phyloP scores from a whole-genome alignment of 257 asterid genomes.

The Leptodermis oblonga region DNA sequence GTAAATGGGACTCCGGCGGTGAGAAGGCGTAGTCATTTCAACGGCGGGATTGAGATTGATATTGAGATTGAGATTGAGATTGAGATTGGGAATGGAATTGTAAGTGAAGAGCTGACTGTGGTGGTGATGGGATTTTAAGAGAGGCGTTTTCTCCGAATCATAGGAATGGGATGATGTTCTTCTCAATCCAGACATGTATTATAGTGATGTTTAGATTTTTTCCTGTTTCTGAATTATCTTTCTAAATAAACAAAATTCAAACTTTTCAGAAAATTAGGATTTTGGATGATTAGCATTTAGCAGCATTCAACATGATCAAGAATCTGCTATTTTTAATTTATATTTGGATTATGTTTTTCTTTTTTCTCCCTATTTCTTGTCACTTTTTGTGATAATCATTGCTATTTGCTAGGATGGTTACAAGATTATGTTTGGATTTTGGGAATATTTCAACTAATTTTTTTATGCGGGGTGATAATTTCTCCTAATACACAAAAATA shows the following conservation, averaged over 20 bases:
- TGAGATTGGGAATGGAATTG: too few species aligned
- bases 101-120: constrained; percentile 29
- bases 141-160: constrained; percentile 29
- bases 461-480: too few species aligned
- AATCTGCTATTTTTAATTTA: background rate
- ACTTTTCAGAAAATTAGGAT: background rate
- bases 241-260: background rate
- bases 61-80: too few species aligned
- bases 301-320: background rate
- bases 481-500: too few species aligned
- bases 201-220: background rate
- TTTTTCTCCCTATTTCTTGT: background rate
- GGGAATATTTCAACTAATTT: too few species aligned
- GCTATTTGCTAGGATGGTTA: too few species aligned
- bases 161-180: constrained; percentile 13
- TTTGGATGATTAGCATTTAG: background rate
- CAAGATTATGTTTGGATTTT: too few species aligned
- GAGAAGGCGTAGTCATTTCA: constrained; percentile 59
- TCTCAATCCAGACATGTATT: constrained; percentile 36
- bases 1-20: constrained; percentile 45
- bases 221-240: background rate
- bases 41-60: constrained; percentile 20
- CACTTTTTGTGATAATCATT: too few species aligned
- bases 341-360: too few species aligned
- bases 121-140: constrained; percentile 15